Conservation (phyloP, 768 basidiomycete species). For the Strobilomyces echinocephalus region DNA sequence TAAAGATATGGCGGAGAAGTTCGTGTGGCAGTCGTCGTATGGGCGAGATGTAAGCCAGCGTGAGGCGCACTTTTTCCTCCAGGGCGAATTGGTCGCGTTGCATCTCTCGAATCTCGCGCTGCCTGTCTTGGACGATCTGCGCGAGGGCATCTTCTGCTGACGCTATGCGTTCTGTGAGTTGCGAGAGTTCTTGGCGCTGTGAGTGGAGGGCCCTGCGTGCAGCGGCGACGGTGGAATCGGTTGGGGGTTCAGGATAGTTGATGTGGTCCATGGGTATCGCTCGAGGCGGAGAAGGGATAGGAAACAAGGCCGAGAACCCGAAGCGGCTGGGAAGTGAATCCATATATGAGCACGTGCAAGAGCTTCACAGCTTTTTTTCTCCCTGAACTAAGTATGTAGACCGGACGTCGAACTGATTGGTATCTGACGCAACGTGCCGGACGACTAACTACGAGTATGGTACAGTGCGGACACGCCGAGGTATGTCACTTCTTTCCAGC, state of each 20-base stretch:
- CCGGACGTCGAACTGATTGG: not conserved
- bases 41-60: constrained; percentile 66
- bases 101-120: constrained; percentile 50
- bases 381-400: too few species aligned
- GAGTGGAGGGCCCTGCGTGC: constrained; percentile 45
- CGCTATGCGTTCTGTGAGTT: constrained; percentile 45
- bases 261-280: constrained; percentile 27
- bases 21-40: constrained; percentile 69
- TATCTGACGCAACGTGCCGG: not conserved
- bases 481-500: constrained; percentile 65
- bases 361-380: constrained; percentile 9
- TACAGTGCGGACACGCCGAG: constrained; percentile 12
- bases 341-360: constrained; percentile 22
- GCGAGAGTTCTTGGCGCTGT: constrained; percentile 23
- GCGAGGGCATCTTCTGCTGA: constrained; percentile 53
- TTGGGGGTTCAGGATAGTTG: constrained; percentile 55
- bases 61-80: constrained; percentile 44
- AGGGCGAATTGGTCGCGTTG: constrained; percentile 44
- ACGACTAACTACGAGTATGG: constrained; percentile 26
- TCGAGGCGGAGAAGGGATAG: constrained; percentile 8
- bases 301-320: constrained; percentile 4
- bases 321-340: constrained; percentile 22
- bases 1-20: constrained; percentile 68
- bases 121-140: constrained; percentile 52
- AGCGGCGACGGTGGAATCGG: constrained; percentile 44